Evolutionary conservation across 768 basidiomycete genomes (phyloP), one percentile per base, ranked within the genome.

Genomic region (Psilocybe tampanensis): DNA sequence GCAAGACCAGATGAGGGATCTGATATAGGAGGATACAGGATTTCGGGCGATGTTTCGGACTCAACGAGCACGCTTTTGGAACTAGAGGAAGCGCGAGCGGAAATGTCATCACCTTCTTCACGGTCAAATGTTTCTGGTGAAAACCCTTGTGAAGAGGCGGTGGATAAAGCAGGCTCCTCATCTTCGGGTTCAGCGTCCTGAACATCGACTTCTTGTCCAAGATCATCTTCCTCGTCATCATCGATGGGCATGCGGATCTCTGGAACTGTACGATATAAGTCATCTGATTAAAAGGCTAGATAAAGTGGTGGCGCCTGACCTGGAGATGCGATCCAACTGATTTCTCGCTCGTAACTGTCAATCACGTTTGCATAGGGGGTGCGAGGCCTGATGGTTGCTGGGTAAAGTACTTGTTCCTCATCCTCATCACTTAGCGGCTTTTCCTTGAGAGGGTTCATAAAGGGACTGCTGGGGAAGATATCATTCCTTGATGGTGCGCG

Each of bases 311-410:
- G 74, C 83, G n/a, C n/a, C n/a, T 63, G 64, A 90, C 90, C 85
- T 67, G 81, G 86, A 45, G 86, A 83, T 41, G 88, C 89, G 34
- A 90, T 76, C 90, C 90, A 93, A 64, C 90, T 93, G 44, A 86
- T 84, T 62, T 86, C 81, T 60, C 86, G 78, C 26, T 85, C 82
- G 26, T 71, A 77, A 47, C 73, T 76, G 48, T 81, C 77, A 33
- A 70, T 66, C 52, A 57, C 52, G 54, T 61, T 65, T 22, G 60
- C 61, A 55, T 80, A 82, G n/a, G 80, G 77, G 13, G 80, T 80
- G 36, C 80, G 79, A 33, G 74, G 68, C 58, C 78, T 74, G 58
- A 76, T 73, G 13, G 78, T 86, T 42, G 83, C 81, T 44, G 81
- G 79, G 66, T 83, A 88, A 26, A 88, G 67, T 23, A 90, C 85